Conservation (phyloP, 2,329 filamentous ascomycete genomes). For the Pseudogymnoascus sp. region DNA sequence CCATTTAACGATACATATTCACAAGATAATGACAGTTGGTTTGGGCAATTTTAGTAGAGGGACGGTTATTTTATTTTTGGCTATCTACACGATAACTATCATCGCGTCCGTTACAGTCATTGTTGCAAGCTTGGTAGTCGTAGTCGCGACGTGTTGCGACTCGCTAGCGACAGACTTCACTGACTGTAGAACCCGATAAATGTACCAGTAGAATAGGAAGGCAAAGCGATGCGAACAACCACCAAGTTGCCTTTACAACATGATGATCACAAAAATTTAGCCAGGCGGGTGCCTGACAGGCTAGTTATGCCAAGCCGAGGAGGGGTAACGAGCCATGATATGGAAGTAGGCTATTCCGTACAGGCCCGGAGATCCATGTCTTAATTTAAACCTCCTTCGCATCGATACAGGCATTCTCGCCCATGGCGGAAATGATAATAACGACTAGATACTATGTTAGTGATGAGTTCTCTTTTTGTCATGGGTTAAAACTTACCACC, state of each 20-base stretch:
- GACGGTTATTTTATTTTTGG: background rate
- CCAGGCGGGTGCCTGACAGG: background rate
- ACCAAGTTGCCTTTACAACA: background rate
- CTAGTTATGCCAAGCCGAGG: background rate
- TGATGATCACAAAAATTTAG: background rate
- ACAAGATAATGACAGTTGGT: background rate
- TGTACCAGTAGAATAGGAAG: background rate
- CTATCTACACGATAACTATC: background rate
- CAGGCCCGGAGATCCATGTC: background rate
- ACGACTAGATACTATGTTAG: slow-evolving; percentile 51
- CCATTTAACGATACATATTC: background rate
- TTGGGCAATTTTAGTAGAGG: background rate
- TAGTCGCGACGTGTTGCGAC: background rate
- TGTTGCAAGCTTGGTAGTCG: background rate
- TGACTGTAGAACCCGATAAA: background rate
- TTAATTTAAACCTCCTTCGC: slow-evolving; percentile 72
- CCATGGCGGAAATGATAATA: slow-evolving; percentile 90
- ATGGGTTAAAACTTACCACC: slow-evolving; percentile 59
- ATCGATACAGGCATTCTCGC: slow-evolving; percentile 85
- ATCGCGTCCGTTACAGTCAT: background rate
- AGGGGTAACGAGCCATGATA: background rate
- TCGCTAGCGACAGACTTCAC: background rate
- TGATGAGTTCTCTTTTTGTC: slow-evolving; percentile 11
- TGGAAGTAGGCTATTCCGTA: background rate
- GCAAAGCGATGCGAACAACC: slow-evolving; percentile 4